These are phyloP conservation scores for Thymus quinquecostatus DNA, from an alignment of 257 asterid species.

Conservation along the genomic window DNA sequence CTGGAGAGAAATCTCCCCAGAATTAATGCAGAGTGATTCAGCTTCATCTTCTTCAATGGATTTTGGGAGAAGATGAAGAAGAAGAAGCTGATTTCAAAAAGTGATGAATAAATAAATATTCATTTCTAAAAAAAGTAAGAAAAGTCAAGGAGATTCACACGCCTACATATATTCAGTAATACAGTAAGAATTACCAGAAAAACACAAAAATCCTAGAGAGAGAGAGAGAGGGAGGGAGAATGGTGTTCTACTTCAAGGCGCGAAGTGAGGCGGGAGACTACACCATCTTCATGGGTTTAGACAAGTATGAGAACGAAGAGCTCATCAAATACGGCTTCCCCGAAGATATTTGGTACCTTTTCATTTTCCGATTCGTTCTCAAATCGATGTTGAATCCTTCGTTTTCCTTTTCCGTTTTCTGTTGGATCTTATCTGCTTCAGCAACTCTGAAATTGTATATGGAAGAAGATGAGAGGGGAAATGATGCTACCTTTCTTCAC, in stretches of 20 bases:
- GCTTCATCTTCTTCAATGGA: neutral
- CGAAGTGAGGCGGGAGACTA: constrained; percentile 78
- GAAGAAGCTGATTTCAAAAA: too few relatives aligned
- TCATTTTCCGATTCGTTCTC: neutral
- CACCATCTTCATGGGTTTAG: constrained; percentile 87
- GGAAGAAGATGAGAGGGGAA: neutral
- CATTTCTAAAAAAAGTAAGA: too few relatives aligned
- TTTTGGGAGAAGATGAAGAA: too few relatives aligned
- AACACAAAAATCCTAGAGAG: constrained; percentile 3
- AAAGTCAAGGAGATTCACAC: too few relatives aligned
- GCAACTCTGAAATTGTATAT: neutral
- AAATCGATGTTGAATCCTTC: constrained; percentile 11
- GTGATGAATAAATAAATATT: too few relatives aligned
- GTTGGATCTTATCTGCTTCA: neutral
- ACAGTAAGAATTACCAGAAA: too few relatives aligned
- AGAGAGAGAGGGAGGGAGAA: constrained; percentile 29
- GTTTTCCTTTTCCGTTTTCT: neutral
- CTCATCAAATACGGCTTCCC: constrained; percentile 80
- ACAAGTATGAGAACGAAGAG: constrained; percentile 84
- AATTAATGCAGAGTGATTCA: too few relatives aligned
- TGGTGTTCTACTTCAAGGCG: constrained; percentile 91
- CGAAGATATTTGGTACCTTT: constrained; percentile 72
- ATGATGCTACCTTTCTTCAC: neutral
- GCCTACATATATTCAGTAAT: too few relatives aligned
- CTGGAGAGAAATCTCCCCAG: neutral